These are phyloP conservation scores for Globisporangium cystogenes DNA, from an alignment of 352 stramenopile genomes.

Conservation along the genomic window DNA sequence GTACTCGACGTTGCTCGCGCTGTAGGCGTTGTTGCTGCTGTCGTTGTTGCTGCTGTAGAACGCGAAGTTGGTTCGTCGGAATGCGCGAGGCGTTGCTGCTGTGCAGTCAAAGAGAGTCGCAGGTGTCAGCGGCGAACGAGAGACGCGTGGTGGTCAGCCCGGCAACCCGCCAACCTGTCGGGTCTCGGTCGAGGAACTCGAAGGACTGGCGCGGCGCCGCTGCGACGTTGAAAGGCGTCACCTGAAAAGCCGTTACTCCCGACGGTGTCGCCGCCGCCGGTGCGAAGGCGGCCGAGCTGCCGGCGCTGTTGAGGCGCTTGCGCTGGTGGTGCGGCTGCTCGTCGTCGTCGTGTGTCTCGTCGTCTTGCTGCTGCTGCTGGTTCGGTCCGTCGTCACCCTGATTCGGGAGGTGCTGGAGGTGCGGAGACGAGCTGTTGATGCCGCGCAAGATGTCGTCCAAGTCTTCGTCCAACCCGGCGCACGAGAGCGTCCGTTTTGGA, in stretches of 20 bases:
- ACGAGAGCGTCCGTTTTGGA: conserved; percentile 55
- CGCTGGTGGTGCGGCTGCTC: conserved; percentile 15
- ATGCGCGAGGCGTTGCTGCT: background rate
- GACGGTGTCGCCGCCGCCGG: background rate
- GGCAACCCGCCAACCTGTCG: background rate
- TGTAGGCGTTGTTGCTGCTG: background rate
- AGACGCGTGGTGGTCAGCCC: background rate
- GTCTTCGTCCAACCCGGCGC: conserved; percentile 52
- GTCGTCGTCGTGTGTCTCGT: too few relatives aligned
- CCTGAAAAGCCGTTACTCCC: conserved; percentile 9
- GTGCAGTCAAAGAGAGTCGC: background rate
- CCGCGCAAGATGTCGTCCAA: conserved; percentile 32
- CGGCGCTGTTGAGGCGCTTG: conserved; percentile 49
- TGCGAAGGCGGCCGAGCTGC: background rate
- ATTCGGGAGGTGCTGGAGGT: background rate
- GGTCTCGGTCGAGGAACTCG: background rate
- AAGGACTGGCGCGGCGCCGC: background rate
- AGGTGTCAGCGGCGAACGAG: background rate
- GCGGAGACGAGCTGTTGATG: conserved; percentile 9
- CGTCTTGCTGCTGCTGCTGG: conserved; percentile 5
- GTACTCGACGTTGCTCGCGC: background rate
- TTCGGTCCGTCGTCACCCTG: background rate
- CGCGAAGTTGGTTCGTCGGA: background rate
- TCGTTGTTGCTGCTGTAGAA: background rate
- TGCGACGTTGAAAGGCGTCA: conserved; percentile 7